phyloP scores from a whole-genome alignment of 768 basidiomycete species.

The Termitomyces heimii region DNA sequence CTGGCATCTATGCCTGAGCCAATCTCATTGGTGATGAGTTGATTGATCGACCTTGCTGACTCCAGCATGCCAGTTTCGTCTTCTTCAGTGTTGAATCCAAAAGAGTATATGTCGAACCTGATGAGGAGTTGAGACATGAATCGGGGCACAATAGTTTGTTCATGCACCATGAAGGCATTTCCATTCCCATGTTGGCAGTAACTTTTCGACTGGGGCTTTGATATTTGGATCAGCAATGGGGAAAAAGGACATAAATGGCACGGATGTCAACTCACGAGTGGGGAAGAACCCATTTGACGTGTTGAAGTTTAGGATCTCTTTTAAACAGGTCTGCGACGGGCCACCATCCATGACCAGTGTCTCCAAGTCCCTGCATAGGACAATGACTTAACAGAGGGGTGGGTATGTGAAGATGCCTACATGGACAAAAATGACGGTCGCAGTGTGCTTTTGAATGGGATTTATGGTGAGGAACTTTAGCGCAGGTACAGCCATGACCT shows the following conservation, averaged over 20 bases:
- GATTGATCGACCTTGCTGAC: slow-evolving; percentile 54
- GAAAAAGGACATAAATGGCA: not conserved
- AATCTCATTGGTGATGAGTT: slow-evolving; percentile 71
- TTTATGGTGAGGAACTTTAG: slow-evolving; percentile 50
- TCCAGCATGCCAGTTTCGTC: slow-evolving; percentile 75
- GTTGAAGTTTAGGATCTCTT: slow-evolving; percentile 44
- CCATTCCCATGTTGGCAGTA: slow-evolving; percentile 67
- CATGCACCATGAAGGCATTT: slow-evolving; percentile 71
- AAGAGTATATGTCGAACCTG: slow-evolving; percentile 77
- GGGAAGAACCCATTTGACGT: slow-evolving; percentile 89
- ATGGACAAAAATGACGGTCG: slow-evolving; percentile 88
- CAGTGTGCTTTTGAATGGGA: slow-evolving; percentile 62
- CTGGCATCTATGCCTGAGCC: slow-evolving; percentile 60
- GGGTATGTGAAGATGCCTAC: slow-evolving; percentile 35
- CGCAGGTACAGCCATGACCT: slow-evolving; percentile 25
- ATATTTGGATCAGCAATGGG: slow-evolving; percentile 1
- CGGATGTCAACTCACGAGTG: slow-evolving; percentile 50
- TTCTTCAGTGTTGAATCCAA: slow-evolving; percentile 56
- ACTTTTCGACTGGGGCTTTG: slow-evolving; percentile 53
- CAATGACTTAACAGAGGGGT: not conserved
- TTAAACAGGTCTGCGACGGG: slow-evolving; percentile 69
- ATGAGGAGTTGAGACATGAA: slow-evolving; percentile 2
- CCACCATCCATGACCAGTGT: slow-evolving; percentile 70
- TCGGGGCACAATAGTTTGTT: not conserved
- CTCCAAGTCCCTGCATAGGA: slow-evolving; percentile 60